Percentiles rank a stretch among this genome's conserved stretches.
Conservation (phyloP, 768 basidiomycete species). For the Leccinum subgranulosum region DNA sequence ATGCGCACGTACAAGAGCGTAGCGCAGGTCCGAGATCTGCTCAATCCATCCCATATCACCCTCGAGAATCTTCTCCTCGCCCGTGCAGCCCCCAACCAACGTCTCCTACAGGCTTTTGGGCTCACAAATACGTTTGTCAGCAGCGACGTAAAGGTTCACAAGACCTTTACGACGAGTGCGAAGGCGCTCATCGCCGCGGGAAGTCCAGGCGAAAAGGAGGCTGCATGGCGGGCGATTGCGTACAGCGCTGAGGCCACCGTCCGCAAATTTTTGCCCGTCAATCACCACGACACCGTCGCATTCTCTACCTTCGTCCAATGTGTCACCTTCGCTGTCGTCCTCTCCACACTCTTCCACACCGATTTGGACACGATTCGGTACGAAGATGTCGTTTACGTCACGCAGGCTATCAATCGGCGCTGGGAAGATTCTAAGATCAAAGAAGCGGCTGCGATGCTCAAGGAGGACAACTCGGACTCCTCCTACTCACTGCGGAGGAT, state of each 20-base stretch:
- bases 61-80: conserved; percentile 15
- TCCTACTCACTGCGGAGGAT: conserved; percentile 29
- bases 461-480: not conserved
- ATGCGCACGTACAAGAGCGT: conserved; percentile 11
- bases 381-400: conserved; percentile 38
- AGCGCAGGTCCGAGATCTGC: conserved; percentile 1
- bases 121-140: conserved; percentile 54
- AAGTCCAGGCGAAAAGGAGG: not conserved
- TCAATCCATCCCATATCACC: conserved; percentile 15
- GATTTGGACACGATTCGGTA: conserved; percentile 28
- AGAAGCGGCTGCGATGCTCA: conserved; percentile 4
- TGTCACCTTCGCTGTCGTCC: conserved; percentile 40
- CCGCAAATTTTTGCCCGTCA: conserved; percentile 10
- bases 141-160: conserved; percentile 29
- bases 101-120: conserved; percentile 26
- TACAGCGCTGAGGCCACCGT: conserved; percentile 12
- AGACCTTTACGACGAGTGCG: conserved; percentile 19
- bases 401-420: conserved; percentile 36
- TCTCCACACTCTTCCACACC: conserved; percentile 39
- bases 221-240: conserved; percentile 15
- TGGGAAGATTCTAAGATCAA: conserved; percentile 26
- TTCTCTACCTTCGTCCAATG: conserved; percentile 43
- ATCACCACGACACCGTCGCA: not conserved
- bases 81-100: conserved; percentile 19
- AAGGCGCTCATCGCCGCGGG: conserved; percentile 16